Base-by-base conservation (phyloP, 2,329 filamentous ascomycete species). In the Grosmannia penicillata region DNA sequence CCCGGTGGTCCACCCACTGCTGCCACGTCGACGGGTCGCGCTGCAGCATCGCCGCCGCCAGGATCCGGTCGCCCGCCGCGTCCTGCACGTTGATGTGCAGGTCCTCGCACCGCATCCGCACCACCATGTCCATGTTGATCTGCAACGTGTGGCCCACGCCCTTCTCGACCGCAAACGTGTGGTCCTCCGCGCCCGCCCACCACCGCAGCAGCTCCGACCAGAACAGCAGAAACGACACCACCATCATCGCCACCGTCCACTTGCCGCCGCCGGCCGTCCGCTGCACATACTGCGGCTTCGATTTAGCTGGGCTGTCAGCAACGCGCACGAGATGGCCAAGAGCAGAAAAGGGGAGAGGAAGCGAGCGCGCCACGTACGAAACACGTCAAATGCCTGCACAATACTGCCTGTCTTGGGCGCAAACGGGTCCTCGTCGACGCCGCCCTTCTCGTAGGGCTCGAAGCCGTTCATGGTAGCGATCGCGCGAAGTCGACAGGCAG, bases 41-140 rank as follows among this genome's bases (percentile, higher is more conserved):
- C 46, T 72, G 68, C 44, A 98, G 66, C 45, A 78, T 66, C 27
- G 78, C 68, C 4, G 73, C 82, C 3, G 91, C 91, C 23, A 93
- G 69, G 51, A 96, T 93, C 45, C 83, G 78, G 58, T 98, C 91
- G 37, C 91, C 87, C 0, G 85, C 76, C 3, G 89, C 87, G 57
- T 98, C 91, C 63, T 96, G 91, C 36, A 98, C 87, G 61, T 98
- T 96, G 59, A 98, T 68, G 61, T 94, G 83, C n/a, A 98, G 62
- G 54, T 93, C 80, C 41, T 69, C 62, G 65, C 91, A 98, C 49
- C 70, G 65, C 91, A 98, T 98, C 37, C 70, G 70, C 35, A 98
- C 69, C 6, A 96, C 83, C n/a, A 93, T 68, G 59, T 98, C 91
- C 41, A 98, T 65, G 63, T 98, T 98, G 61, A 98, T 81, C 60